phyloP scores from a whole-genome alignment of 495 filamentous ascomycete genomes.

The Diplogelasinospora grovesii region DNA sequence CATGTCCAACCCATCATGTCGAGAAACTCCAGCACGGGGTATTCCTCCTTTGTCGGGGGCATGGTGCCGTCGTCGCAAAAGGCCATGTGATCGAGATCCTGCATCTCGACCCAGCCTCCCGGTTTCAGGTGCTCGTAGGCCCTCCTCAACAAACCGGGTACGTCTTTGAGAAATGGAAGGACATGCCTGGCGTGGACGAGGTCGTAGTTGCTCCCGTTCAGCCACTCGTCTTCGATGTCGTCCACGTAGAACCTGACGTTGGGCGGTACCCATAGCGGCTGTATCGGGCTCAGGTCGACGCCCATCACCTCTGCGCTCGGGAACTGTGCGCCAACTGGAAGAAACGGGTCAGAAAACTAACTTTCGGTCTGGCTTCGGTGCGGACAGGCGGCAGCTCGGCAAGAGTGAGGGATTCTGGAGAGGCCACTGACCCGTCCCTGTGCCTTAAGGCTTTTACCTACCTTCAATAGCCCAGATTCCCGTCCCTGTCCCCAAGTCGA shows the following conservation, averaged over 20 bases:
- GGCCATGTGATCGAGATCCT: slow-evolving; percentile 36
- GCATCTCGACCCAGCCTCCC: slow-evolving; percentile 48
- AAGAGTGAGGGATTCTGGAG: too few species aligned
- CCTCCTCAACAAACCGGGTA: slow-evolving; percentile 23
- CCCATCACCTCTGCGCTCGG: slow-evolving; percentile 29
- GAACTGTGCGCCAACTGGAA: slow-evolving; percentile 29
- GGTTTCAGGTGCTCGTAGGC: slow-evolving; percentile 29
- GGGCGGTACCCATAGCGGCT: slow-evolving; percentile 30
- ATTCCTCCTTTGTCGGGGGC: slow-evolving; percentile 11
- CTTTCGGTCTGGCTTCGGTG: too few species aligned
- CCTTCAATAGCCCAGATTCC: slow-evolving; percentile 58
- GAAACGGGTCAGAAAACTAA: not conserved
- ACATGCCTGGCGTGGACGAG: slow-evolving; percentile 34
- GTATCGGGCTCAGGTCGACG: slow-evolving; percentile 30
- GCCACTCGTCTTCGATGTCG: slow-evolving; percentile 36
- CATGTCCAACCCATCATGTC: slow-evolving; percentile 21
- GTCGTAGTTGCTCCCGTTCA: slow-evolving; percentile 22
- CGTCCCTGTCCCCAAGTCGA: slow-evolving; percentile 59
- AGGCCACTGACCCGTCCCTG: too few species aligned
- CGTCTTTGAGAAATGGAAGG: slow-evolving; percentile 37
- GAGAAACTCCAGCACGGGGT: slow-evolving; percentile 23
- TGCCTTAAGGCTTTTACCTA: too few species aligned
- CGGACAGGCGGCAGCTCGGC: not conserved
- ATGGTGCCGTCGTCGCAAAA: slow-evolving; percentile 37
- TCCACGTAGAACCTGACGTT: slow-evolving; percentile 37